These are phyloP conservation scores for Terfezia boudieri DNA, from an alignment of 495 filamentous ascomycete genomes.

Conservation along the genomic window DNA sequence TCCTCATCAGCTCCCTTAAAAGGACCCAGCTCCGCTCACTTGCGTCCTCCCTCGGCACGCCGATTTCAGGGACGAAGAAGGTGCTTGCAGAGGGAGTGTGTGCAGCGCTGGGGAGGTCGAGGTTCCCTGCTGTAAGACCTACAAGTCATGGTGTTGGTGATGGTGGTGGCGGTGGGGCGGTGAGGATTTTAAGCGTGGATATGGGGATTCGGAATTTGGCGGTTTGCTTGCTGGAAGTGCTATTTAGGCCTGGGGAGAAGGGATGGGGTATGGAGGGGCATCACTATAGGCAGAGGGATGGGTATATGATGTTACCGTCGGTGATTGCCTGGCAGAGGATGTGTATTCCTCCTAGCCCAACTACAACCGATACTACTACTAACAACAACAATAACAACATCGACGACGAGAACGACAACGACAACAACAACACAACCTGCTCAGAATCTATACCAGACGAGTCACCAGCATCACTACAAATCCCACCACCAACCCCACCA, in stretches of 20 bases:
- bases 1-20: not conserved
- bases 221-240: slow-evolving; percentile 37
- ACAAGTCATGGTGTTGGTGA: not conserved
- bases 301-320: slow-evolving; percentile 7
- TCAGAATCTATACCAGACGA: slow-evolving; percentile 3
- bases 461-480: not conserved
- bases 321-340: slow-evolving; percentile 23
- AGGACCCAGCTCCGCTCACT: not conserved
- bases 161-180: not conserved
- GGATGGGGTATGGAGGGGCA: no score
- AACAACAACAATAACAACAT: not conserved
- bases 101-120: not conserved
- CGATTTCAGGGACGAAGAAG: not conserved
- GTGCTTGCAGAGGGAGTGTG: not conserved
- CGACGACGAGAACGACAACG: slow-evolving; percentile 11
- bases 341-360: slow-evolving; percentile 10
- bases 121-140: not conserved
- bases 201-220: slow-evolving; percentile 75
- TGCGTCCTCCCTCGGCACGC: not conserved
- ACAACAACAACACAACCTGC: slow-evolving; percentile 20
- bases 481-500: not conserved
- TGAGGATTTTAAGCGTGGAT: slow-evolving; percentile 54
- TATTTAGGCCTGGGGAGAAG: not conserved
- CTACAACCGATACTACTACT: not conserved
- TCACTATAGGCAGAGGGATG: not conserved